Evolutionary conservation across 768 basidiomycete genomes (phyloP).

Genomic region (Rhodotorula paludigena): DNA sequence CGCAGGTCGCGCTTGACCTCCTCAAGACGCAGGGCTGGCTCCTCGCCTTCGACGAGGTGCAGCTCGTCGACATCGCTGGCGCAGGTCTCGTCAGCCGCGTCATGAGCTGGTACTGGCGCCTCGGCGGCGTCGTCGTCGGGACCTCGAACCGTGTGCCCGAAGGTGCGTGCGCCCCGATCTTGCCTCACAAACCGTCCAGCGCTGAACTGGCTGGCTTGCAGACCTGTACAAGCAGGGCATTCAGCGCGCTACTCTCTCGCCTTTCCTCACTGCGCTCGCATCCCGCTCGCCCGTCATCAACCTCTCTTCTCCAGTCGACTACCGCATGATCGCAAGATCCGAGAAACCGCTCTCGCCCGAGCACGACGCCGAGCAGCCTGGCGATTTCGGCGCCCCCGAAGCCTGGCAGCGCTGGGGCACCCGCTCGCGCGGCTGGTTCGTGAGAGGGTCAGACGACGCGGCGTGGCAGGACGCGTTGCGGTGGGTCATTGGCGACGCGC

Average conservation of each 20-base stretch:
- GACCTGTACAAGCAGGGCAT: slow-evolving; percentile 60
- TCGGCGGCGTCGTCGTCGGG: slow-evolving; percentile 57
- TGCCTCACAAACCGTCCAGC: no score
- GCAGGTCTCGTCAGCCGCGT: slow-evolving; percentile 56
- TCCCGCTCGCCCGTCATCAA: slow-evolving; percentile 55
- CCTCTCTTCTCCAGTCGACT: slow-evolving; percentile 54
- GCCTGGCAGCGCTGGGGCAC: slow-evolving; percentile 39
- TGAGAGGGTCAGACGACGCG: slow-evolving; percentile 28
- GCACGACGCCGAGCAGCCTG: slow-evolving; percentile 9
- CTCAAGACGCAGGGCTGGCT: slow-evolving; percentile 53
- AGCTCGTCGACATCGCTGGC: slow-evolving; percentile 60
- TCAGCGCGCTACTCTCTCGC: slow-evolving; percentile 57
- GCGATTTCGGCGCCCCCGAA: slow-evolving; percentile 21
- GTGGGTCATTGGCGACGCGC: slow-evolving; percentile 28
- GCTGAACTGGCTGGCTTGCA: slow-evolving; percentile 40
- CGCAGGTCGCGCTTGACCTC: slow-evolving; percentile 52
- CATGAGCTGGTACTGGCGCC: slow-evolving; percentile 60
- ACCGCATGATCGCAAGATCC: slow-evolving; percentile 45
- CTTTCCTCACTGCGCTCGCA: slow-evolving; percentile 58
- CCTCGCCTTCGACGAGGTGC: slow-evolving; percentile 60
- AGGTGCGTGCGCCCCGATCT: slow-evolving; percentile 27
- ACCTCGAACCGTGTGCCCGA: slow-evolving; percentile 44
- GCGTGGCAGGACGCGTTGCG: slow-evolving; percentile 37
- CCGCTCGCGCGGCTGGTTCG: slow-evolving; percentile 38
- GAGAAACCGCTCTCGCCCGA: slow-evolving; percentile 2